Evolutionary conservation across 768 basidiomycete species (phyloP), one percentile per base, ranked within the genome.

Genomic region (Hortiboletus campestris): DNA sequence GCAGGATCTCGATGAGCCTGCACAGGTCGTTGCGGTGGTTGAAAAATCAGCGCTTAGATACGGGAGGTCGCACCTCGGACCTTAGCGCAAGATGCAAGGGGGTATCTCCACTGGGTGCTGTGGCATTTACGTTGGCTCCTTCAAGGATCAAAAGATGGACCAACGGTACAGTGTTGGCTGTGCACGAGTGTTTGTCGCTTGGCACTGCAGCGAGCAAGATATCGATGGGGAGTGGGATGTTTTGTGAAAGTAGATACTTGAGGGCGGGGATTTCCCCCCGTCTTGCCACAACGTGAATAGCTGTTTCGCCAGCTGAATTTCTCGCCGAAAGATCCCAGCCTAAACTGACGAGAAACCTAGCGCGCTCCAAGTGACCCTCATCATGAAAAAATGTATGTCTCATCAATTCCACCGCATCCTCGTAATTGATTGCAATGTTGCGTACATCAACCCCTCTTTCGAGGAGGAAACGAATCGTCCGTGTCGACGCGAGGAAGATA

Each of bases 271-370:
- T 9, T 25, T 25, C 25, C 6, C n/a, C 29, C 1, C 4, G 13
- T 16, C n/a, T 25, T 1, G 3, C 19, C 7, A 9, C 44, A 12
- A 28, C 6, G 12, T 56, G 51, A 2, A 53, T 40, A 1, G 31
- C 13, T 0, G 43, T 56, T 28, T 46, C n/a, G 8, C 43, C 43
- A 14, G 17, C 14, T 2, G 25, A 41, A n/a, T 35, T 14, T 14
- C 7, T 54, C 38, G 6, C 11, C 8, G 32, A 56, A 29, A 19
- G 19, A 41, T 54, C 43, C 55, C 50, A 56, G 20, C 55, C 55
- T 4, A n/a, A 7, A 13, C 19, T 7, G 22, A 46, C 6, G 25
- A 56, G 51, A 19, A 35, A 5, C 2, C 5, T 34, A 16, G 17
- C 44, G 2, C 36, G 17, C 34, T 53, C 44, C 44, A 53, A 19